Evolutionary conservation across 345 rosid species (phyloP).

Genomic region (Barbarea vulgaris): DNA sequence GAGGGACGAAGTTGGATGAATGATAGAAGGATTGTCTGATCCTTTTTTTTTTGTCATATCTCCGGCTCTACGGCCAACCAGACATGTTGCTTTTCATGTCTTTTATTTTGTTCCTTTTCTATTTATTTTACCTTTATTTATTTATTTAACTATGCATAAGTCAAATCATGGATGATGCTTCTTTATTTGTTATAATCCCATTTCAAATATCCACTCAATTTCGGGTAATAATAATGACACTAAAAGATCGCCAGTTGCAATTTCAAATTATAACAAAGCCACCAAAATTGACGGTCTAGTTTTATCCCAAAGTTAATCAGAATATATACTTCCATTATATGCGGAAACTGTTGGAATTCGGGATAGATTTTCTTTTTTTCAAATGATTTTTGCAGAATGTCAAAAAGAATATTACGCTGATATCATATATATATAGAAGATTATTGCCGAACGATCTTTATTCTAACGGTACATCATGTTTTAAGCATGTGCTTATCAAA

Average conservation of each 20-base stretch:
- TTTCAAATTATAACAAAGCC: conserved; percentile 24
- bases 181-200: conserved; percentile 40
- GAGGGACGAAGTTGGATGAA: conserved; percentile 30
- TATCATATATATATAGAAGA: conserved; percentile 21
- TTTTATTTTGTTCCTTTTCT: conserved; percentile 26
- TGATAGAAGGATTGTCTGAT: conserved; percentile 35
- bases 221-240: conserved; percentile 31
- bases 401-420: conserved; percentile 24
- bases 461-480: conserved; percentile 32
- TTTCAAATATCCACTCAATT: conserved; percentile 39
- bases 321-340: conserved; percentile 24
- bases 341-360: conserved; percentile 1
- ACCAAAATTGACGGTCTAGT: conserved; percentile 30
- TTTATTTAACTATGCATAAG: conserved; percentile 6
- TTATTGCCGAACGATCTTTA: conserved; percentile 16
- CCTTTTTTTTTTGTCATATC: conserved; percentile 30
- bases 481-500: conserved; percentile 24
- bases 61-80: conserved; percentile 37
- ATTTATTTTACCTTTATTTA: not conserved
- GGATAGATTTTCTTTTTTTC: not conserved
- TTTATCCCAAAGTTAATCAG: conserved; percentile 5
- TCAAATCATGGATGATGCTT: conserved; percentile 38
- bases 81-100: conserved; percentile 41
- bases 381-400: conserved; percentile 14
- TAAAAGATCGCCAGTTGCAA: conserved; percentile 11